phyloP scores from a whole-genome alignment of 1,284 basidiomycete species.

The Moesziomyces sp. region DNA sequence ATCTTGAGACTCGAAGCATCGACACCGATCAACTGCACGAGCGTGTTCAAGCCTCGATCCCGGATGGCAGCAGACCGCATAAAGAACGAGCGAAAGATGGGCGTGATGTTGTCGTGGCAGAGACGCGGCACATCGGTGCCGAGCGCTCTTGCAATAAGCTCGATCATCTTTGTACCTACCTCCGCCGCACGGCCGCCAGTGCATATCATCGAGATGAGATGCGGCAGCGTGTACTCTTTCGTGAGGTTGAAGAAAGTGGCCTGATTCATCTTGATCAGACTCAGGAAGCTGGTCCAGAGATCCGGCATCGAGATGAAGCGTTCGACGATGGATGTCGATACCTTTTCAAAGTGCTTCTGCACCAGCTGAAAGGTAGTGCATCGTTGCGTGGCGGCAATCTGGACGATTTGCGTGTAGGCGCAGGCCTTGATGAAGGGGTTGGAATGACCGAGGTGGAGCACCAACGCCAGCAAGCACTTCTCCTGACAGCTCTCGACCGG shows the following conservation, averaged over 20 bases:
- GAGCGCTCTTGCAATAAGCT: constrained; percentile 55
- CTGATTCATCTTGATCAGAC: constrained; percentile 58
- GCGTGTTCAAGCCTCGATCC: constrained; percentile 39
- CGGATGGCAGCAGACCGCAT: constrained; percentile 41
- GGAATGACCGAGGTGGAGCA: constrained; percentile 46
- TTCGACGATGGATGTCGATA: constrained; percentile 55
- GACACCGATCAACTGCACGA: constrained; percentile 49
- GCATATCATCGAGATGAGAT: constrained; percentile 54
- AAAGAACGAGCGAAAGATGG: constrained; percentile 61
- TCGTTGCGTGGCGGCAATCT: constrained; percentile 52
- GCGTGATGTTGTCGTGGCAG: constrained; percentile 58
- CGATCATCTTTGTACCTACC: constrained; percentile 42
- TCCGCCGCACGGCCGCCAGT: constrained; percentile 30
- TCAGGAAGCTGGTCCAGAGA: constrained; percentile 55
- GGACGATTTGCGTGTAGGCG: constrained; percentile 54
- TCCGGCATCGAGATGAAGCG: constrained; percentile 55
- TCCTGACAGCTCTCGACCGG: constrained; percentile 44
- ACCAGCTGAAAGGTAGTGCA: constrained; percentile 64
- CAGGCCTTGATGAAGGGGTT: constrained; percentile 51
- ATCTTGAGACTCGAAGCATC: constrained; percentile 47
- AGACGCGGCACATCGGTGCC: constrained; percentile 51
- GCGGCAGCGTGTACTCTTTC: constrained; percentile 60
- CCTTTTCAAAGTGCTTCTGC: constrained; percentile 50
- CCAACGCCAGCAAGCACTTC: constrained; percentile 36
- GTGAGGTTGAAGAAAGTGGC: constrained; percentile 62